Evolutionary conservation across 2,329 filamentous ascomycete species (phyloP), one percentile per base, ranked within the genome.

Genomic region (Polytolypa hystricis): DNA sequence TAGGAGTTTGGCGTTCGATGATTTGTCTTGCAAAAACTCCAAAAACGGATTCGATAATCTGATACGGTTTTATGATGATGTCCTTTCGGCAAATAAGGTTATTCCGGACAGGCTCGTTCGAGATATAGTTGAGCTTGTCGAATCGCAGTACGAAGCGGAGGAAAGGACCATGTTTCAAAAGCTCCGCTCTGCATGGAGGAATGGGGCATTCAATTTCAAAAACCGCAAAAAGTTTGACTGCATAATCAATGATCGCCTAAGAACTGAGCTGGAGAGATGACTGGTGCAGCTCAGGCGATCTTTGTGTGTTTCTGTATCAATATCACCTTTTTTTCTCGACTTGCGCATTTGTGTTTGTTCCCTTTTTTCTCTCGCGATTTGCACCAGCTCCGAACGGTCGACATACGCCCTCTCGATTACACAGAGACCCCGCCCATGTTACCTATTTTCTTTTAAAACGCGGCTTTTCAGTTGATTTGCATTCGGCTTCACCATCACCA

Each of bases 1-100:
- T 62, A 74, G 75, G 45, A 64, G 66, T 49, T 68, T 73, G 54
- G 81, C 81, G 38, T 61, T 79, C 42, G 74, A 79, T 52, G 81
- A 86, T 58, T 65, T 70, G 38, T 56, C 60, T 39, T 57, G 68
- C 44, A 65, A 65, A 49, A 60, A 62, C 50, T 67, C 67, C 41
- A 63, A 64, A 41, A 62, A 63, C 44, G 81, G 81, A 33, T 63
- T 82, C 52, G 67, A 67, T 40, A 72, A 72, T 53, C 64, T 85
- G 38, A 63, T 82, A 47, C 70, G 71, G 31, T 84, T 78, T 56
- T 83, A 83, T 55, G 69, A 70, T 51, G 65, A 69, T 48, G 66
- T 69, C 45, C 61, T 79, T 38, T 62, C 62, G 40, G 71, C 67
- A 49, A 60, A 60, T 41, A 64, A 61, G 44, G 50, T 63, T 9